Evolutionary conservation across 768 basidiomycete genomes (phyloP), one percentile per base, ranked within the genome.

Genomic region (Hygrocybe punicea): DNA sequence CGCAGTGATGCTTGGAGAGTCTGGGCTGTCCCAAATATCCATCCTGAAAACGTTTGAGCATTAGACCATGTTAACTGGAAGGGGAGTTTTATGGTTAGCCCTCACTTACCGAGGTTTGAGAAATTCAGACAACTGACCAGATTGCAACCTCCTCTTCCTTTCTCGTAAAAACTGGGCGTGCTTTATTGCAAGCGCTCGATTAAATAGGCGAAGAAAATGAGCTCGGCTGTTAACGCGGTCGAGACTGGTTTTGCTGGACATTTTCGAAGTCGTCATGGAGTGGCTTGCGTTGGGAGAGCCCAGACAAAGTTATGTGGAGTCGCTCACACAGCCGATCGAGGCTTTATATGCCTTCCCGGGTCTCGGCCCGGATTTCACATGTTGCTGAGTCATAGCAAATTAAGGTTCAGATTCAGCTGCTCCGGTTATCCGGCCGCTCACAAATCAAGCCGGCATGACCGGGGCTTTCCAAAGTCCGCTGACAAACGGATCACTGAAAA

Each of bases 1-100:
- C 3, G 51, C 53, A 44, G 51, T 47, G 9, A 62, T 55, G 19
- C 29, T 51, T n/a, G 60, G 34, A 35, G 57, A 56, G 2, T 48
- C 46, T n/a, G 60, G 58, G 21, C 47, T 42, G 42, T 62, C 60
- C 39, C 19, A 47, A 6, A 62, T 9, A 33, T 62, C 60, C 58
- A 62, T 58, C 36, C 60, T 62, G 35, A n/a, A 29, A 51, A 24
- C 13, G 13, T 2, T 51, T n/a, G n/a, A n/a, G 35, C 19, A 53
- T 23, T n/a, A 37, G 44, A 53, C 9, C 24, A 52, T 17, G 39
- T 48, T 19, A 19, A 53, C 13, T 29, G 33, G 17, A 19, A 29
- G 34, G n/a, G 23, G 11, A 17, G 17, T 16, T 21, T 25, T 23
- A 1, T 14, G n/a, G 16, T 42, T 39, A 40, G 35, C 33, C n/a